Evolutionary conservation across 768 basidiomycete genomes (phyloP).

Genomic region (Termitomyces sp.): DNA sequence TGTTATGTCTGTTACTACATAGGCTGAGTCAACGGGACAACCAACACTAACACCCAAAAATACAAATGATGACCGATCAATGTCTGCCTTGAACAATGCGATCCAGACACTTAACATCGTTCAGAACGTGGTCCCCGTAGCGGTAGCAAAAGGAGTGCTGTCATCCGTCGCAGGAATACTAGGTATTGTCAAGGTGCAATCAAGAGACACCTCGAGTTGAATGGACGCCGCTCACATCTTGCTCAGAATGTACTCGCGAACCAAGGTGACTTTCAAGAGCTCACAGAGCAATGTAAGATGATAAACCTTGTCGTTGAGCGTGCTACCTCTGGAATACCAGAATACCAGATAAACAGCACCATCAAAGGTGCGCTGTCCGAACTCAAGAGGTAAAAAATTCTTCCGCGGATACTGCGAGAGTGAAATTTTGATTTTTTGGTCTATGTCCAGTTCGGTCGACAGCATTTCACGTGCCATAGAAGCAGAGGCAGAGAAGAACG

Average conservation of each 20-base stretch:
- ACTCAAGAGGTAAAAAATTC: not conserved
- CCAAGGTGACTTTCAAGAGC: constrained; percentile 7
- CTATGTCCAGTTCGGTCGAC: not conserved
- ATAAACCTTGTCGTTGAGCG: constrained; percentile 10
- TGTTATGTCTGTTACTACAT: too few species aligned
- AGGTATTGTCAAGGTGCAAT: constrained; percentile 5
- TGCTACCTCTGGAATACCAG: constrained; percentile 3
- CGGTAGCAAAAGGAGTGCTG: constrained; percentile 8
- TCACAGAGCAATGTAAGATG: constrained; percentile 12
- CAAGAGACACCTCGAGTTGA: not conserved
- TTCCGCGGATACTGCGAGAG: not conserved
- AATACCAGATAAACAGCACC: not conserved
- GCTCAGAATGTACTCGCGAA: constrained; percentile 4
- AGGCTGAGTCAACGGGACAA: not conserved
- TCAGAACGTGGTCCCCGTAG: constrained; percentile 2
- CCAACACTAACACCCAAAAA: not conserved
- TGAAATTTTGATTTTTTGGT: not conserved
- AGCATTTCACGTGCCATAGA: constrained; percentile 4
- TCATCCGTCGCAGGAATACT: constrained; percentile 8
- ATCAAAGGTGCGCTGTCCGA: constrained; percentile 1
- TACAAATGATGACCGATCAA: constrained; percentile 2
- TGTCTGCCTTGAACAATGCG: constrained; percentile 8
- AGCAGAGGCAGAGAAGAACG: not conserved
- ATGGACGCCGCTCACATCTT: not conserved
- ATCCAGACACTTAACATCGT: constrained; percentile 5